phyloP scores from a whole-genome alignment of 1,284 basidiomycete species.

The Ceratobasidium sp. region DNA sequence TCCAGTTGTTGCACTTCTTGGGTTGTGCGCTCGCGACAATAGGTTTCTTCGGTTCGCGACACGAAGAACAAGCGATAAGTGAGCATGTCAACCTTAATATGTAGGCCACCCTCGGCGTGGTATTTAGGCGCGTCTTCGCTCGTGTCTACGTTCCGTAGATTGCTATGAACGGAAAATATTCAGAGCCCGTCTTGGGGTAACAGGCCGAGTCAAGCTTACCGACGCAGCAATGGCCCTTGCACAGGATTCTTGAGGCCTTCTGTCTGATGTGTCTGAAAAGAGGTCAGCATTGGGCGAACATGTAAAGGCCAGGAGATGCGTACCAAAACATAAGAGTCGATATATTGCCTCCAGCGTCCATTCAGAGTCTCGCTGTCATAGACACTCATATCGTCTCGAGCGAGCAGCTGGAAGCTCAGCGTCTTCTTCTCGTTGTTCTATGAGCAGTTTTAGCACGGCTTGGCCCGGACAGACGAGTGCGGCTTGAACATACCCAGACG shows the following conservation, averaged over 20 bases:
- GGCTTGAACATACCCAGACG: constrained; percentile 75
- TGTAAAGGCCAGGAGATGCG: constrained; percentile 47
- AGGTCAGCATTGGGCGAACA: background rate
- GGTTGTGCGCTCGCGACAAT: constrained; percentile 51
- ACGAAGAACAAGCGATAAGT: constrained; percentile 89
- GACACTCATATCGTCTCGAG: constrained; percentile 86
- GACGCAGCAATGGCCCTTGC: constrained; percentile 75
- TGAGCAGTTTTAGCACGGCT: constrained; percentile 39
- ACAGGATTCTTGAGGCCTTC: constrained; percentile 59
- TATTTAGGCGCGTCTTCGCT: constrained; percentile 55
- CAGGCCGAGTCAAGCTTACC: constrained; percentile 56
- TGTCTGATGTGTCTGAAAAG: constrained; percentile 52
- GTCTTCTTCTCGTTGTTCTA: constrained; percentile 74
- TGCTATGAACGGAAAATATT: constrained; percentile 47
- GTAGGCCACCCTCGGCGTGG: constrained; percentile 65
- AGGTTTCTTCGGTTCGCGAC: constrained; percentile 71
- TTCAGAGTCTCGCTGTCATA: constrained; percentile 86
- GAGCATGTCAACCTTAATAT: constrained; percentile 84
- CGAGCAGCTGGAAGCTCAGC: constrained; percentile 85
- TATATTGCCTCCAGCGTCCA: constrained; percentile 88
- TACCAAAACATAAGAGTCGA: constrained; percentile 86
- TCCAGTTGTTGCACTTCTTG: constrained; percentile 33
- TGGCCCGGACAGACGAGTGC: background rate
- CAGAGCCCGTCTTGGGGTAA: constrained; percentile 52
- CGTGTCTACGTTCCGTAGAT: constrained; percentile 43